Percentiles rank a stretch among this genome's conserved stretches.
Conservation (phyloP, 2,329 filamentous ascomycete species). For the Pseudopyricularia cyperi region DNA sequence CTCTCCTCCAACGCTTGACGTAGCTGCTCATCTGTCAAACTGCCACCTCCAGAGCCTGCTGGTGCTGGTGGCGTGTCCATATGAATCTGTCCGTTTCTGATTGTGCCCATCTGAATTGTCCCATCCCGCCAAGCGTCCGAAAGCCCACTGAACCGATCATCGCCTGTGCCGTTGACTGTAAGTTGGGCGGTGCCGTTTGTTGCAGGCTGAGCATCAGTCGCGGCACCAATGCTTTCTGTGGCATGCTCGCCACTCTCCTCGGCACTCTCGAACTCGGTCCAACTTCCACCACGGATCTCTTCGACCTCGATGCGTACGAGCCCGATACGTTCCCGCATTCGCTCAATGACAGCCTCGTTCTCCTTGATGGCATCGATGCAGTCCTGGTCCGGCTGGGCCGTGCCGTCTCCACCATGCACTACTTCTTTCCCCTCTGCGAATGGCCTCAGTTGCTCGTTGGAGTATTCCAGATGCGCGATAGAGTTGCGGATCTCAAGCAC, state of each 20-base stretch:
- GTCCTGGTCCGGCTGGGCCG: constrained; percentile 45
- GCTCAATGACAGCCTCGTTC: constrained; percentile 54
- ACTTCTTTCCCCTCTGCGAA: constrained; percentile 42
- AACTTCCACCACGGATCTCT: constrained; percentile 39
- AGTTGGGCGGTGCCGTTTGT: neutral
- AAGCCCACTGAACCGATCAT: constrained; percentile 9
- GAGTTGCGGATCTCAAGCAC: constrained; percentile 64
- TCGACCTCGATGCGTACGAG: constrained; percentile 50
- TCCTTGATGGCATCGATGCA: constrained; percentile 63
- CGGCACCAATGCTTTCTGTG: neutral
- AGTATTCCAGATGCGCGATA: constrained; percentile 60
- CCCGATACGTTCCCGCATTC: constrained; percentile 53
- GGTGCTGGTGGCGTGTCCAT: constrained; percentile 20
- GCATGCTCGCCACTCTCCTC: constrained; percentile 18
- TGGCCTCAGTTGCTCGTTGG: constrained; percentile 59
- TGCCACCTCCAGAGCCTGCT: constrained; percentile 23
- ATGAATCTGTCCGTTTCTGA: constrained; percentile 35
- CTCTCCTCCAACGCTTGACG: constrained; percentile 40
- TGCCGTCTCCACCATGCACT: constrained; percentile 12
- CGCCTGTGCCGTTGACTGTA: neutral
- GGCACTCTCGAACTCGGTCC: constrained; percentile 40
- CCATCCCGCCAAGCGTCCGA: constrained; percentile 45
- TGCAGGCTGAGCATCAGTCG: neutral
- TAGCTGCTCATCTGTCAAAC: constrained; percentile 46
- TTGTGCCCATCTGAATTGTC: constrained; percentile 47